These are phyloP conservation scores for Sclerotinia trifoliorum DNA, from an alignment of 2,329 filamentous ascomycete species.

Conservation along the genomic window DNA sequence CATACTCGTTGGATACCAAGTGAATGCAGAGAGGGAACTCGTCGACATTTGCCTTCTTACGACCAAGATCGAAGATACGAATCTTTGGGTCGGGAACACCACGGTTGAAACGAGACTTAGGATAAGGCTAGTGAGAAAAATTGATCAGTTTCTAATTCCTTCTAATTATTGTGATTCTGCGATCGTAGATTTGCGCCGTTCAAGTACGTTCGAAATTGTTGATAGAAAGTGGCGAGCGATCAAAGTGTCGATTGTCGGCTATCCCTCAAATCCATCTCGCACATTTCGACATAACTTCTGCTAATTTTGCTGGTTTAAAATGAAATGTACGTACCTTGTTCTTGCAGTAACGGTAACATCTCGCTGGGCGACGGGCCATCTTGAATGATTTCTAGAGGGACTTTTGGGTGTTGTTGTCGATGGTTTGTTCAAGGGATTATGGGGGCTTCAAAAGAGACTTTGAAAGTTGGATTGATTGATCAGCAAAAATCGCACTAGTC, in stretches of 20 bases:
- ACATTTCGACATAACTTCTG: constrained; percentile 13
- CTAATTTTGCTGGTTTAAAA: background rate
- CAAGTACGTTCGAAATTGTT: background rate
- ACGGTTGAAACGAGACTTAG: constrained; percentile 99
- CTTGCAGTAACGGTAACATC: constrained; percentile 99
- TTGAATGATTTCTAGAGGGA: constrained; percentile 64
- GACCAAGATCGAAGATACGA: constrained; percentile 97
- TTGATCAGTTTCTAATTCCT: constrained; percentile 27
- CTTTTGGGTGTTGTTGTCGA: constrained; percentile 49
- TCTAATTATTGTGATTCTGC: background rate
- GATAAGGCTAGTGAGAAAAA: constrained; percentile 69
- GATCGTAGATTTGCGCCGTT: background rate
- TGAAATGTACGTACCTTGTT: constrained; percentile 78
- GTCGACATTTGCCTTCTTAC: constrained; percentile 98
- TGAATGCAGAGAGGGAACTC: constrained; percentile 99
- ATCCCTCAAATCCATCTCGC: constrained; percentile 19
- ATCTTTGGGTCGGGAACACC: constrained; percentile 85
- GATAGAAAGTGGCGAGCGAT: constrained; percentile 23
- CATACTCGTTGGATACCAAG: constrained; percentile 99
- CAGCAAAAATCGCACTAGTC: background rate
- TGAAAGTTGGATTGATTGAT: constrained; percentile 17
- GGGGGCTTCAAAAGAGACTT: constrained; percentile 22
- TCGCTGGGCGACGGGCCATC: constrained; percentile 99
- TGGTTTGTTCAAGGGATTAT: constrained; percentile 26
- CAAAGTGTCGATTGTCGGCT: background rate